Evolutionary conservation across 2,329 filamentous ascomycete genomes (phyloP), one percentile per base, ranked within the genome.

Genomic region (Pyricularia grisea): DNA sequence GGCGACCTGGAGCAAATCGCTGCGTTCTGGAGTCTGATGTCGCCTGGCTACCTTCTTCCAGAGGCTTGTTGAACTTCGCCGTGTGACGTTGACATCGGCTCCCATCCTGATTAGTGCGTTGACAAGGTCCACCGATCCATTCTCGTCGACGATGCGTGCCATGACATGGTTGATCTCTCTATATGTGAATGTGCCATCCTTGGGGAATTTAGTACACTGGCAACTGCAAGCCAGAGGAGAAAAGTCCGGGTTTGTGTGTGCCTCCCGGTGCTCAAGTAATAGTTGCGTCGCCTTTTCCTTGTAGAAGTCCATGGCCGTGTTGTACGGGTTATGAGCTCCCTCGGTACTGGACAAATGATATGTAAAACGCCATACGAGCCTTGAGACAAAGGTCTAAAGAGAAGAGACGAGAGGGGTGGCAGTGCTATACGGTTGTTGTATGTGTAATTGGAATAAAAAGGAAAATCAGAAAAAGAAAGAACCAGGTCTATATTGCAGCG

Each of bases 181-280:
- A 42, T 73, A 70, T 1, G 72, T 74, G 65, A 72, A 75, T 12
- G 25, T 63, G 28, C 67, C 67, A 42, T 68, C 67, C 25, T 68
- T 68, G 27, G 67, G 67, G 71, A 79, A 84, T 74, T 85, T 83
- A 74, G 67, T 63, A 60, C 67, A 68, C 31, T 68, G 67, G 67
- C 67, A 68, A 4, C 36, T 68, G 58, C 67, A 68, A n/a, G 58
- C 67, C 28, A 64, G n/a, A 5, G 67, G 67, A 30, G 67, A 68
- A 61, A 28, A 25, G 23, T 68, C 55, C 11, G 67, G 67, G 31
- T 68, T 60, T 28, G 67, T 60, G 27, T 68, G 67, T 14, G 58
- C 55, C 67, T 68, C 67, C 23, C 67, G 67, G 31, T 68, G 67
- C 67, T 68, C 67, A 14, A 31, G 27, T 17, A 68, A 28, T 20